Percentiles rank a stretch among this genome's conserved stretches.
Conservation (phyloP, 768 basidiomycete genomes). For the Calocybe cyanea region DNA sequence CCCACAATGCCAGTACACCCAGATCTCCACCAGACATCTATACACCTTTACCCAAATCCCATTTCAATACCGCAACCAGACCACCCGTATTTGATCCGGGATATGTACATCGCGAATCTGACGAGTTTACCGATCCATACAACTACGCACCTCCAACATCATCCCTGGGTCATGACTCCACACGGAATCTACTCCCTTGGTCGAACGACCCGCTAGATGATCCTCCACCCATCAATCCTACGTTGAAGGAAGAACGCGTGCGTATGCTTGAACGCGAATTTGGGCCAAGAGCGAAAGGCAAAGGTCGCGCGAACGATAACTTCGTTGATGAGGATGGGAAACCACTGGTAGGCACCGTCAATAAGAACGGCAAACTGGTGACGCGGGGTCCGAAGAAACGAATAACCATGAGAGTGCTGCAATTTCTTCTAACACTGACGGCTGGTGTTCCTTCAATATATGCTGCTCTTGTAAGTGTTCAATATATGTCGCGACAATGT, state of each 20-base stretch:
- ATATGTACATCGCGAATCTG: slow-evolving; percentile 23
- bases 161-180: slow-evolving; percentile 36
- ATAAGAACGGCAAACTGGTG: slow-evolving; percentile 53
- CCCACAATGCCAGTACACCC: slow-evolving; percentile 16
- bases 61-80: slow-evolving; percentile 17
- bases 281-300: slow-evolving; percentile 34
- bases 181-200: slow-evolving; percentile 52
- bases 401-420: slow-evolving; percentile 39
- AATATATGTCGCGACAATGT: too few species aligned
- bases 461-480: slow-evolving; percentile 52
- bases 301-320: slow-evolving; percentile 17
- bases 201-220: slow-evolving; percentile 42
- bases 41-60: slow-evolving; percentile 23
- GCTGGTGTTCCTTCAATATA: slow-evolving; percentile 58
- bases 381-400: slow-evolving; percentile 64
- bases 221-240: slow-evolving; percentile 34
- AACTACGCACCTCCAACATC: slow-evolving; percentile 27
- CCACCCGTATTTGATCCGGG: slow-evolving; percentile 33
- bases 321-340: slow-evolving; percentile 44
- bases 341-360: slow-evolving; percentile 54
- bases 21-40: slow-evolving; percentile 25
- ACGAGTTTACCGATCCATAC: slow-evolving; percentile 26
- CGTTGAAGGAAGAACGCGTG: slow-evolving; percentile 64
- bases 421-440: slow-evolving; percentile 47
- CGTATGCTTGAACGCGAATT: slow-evolving; percentile 73